Evolutionary conservation across 1,284 basidiomycete species (phyloP).

Genomic region (Exobasidium rhododendri): DNA sequence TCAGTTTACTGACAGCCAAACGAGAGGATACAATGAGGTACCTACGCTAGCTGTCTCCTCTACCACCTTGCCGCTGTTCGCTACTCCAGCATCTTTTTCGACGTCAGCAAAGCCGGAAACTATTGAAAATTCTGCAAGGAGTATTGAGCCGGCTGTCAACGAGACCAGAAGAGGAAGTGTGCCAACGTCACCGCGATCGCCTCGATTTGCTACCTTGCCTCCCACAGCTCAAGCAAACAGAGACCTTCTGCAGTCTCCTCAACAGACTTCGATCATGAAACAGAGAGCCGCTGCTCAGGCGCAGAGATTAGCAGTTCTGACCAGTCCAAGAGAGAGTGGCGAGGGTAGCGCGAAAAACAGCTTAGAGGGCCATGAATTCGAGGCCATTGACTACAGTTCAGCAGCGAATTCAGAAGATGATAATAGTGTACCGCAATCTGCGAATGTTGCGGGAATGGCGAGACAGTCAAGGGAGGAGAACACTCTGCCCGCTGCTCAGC

Average conservation of each 20-base stretch:
- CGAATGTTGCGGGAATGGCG: too few relatives aligned
- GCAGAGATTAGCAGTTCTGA: slow-evolving; percentile 7
- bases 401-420: slow-evolving; percentile 29
- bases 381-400: slow-evolving; percentile 33
- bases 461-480: neutral
- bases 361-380: slow-evolving; percentile 27
- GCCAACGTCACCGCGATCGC: neutral
- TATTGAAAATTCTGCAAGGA: neutral
- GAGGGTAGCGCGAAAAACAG: slow-evolving; percentile 7
- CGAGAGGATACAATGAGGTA: neutral
- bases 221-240: neutral
- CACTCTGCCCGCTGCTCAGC: neutral
- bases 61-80: too few relatives aligned
- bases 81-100: neutral
- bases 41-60: neutral
- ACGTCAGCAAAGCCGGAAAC: neutral
- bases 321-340: neutral
- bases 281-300: slow-evolving; percentile 39
- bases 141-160: neutral
- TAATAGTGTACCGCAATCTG: too few relatives aligned
- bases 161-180: neutral
- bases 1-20: neutral
- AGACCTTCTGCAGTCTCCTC: slow-evolving; percentile 2
- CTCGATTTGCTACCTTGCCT: neutral
- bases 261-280: slow-evolving; percentile 41